A percentile compares a stretch with the other conserved stretches of the same genome.
Evolutionary conservation across 257 asterid genomes (phyloP).

Genomic region (Solanum verrucosum): DNA sequence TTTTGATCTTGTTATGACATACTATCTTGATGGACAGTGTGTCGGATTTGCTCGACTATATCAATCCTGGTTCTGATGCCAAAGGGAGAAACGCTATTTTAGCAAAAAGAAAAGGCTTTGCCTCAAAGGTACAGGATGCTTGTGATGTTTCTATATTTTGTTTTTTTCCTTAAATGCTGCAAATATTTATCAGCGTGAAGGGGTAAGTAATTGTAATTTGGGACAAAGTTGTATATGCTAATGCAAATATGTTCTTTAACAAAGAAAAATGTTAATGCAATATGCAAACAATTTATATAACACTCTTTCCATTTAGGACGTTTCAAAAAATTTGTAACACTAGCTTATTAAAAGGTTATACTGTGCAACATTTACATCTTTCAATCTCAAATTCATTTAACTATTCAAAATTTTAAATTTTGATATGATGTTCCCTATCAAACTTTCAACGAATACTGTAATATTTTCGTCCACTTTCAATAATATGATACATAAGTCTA

Average conservation of each 20-base stretch:
- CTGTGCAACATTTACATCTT: not conserved
- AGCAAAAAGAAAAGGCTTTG: conserved; percentile 49
- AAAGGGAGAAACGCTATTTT: conserved; percentile 49
- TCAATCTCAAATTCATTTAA: not conserved
- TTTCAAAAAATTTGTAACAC: not conserved
- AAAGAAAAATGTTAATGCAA: not conserved
- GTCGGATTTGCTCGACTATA: conserved; percentile 93
- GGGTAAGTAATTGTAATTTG: not conserved
- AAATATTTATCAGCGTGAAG: not conserved
- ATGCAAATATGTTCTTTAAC: not conserved
- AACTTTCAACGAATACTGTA: not conserved
- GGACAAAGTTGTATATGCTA: not conserved
- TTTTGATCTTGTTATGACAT: not conserved
- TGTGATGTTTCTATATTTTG: not conserved
- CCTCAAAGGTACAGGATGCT: conserved; percentile 43
- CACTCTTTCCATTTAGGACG: not conserved
- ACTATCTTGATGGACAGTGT: conserved; percentile 58
- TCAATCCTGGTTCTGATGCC: conserved; percentile 69
- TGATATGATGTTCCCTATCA: not conserved
- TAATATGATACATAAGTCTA: not conserved
- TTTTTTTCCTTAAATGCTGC: not conserved
- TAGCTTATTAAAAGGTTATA: not conserved
- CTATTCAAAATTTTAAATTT: not conserved
- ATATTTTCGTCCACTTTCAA: not conserved
- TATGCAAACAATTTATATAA: not conserved